Conservation (phyloP, 1,284 basidiomycete genomes). For the Sanghuangporus baumii region DNA sequence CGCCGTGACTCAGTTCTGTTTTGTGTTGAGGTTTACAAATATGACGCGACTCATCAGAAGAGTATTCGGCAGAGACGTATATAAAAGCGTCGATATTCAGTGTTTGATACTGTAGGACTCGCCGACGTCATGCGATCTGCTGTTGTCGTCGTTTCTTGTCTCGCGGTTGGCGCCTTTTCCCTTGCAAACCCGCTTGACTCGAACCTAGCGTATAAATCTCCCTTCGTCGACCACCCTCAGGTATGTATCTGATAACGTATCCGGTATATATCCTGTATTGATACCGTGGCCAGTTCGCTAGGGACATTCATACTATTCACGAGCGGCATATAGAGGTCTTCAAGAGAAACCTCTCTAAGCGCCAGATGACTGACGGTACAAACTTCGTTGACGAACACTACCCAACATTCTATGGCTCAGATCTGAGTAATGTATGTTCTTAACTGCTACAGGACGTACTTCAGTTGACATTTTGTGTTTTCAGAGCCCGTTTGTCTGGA, state of each 20-base stretch:
- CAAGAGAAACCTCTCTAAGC: constrained; percentile 22
- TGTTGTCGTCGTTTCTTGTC: background rate
- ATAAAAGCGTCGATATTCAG: background rate
- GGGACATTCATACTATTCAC: constrained; percentile 35
- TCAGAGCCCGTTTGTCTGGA: constrained; percentile 48
- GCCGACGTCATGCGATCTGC: background rate
- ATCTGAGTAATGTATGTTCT: constrained; percentile 43
- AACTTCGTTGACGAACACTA: constrained; percentile 47
- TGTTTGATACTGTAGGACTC: background rate
- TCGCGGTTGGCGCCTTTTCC: background rate
- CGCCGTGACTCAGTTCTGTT: background rate
- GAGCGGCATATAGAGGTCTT: constrained; percentile 32
- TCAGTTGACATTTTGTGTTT: background rate
- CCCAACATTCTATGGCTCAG: constrained; percentile 46
- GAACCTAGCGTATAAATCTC: constrained; percentile 46
- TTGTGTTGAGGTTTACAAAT: background rate
- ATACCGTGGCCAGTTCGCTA: constrained; percentile 31
- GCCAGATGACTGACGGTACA: constrained; percentile 35
- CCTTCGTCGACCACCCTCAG: constrained; percentile 37
- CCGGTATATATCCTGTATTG: background rate
- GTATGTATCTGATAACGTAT: constrained; percentile 23
- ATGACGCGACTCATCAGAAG: background rate
- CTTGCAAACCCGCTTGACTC: constrained; percentile 30
- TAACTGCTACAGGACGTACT: background rate
- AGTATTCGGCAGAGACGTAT: background rate